phyloP scores from a whole-genome alignment of 2,329 filamentous ascomycete genomes.

The Fusarium oligoseptatum region DNA sequence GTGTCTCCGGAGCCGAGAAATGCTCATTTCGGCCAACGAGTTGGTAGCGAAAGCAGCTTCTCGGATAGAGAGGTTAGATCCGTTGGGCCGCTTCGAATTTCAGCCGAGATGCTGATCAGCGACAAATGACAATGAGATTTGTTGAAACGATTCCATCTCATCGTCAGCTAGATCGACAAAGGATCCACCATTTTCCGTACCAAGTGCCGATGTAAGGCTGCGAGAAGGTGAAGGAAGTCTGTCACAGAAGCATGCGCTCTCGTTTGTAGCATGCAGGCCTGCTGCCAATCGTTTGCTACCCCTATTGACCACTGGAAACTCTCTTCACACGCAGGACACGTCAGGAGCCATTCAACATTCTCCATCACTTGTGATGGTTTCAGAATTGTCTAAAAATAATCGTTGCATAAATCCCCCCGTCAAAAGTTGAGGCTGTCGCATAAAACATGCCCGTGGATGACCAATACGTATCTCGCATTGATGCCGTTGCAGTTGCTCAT shows the following conservation, averaged over 20 bases:
- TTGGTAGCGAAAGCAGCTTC: neutral
- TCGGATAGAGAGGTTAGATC: neutral
- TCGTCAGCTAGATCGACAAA: neutral
- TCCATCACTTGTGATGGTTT: neutral
- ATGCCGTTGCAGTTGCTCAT: conserved; percentile 12
- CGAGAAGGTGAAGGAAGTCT: no score
- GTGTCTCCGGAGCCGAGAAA: neutral
- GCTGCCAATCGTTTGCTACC: neutral
- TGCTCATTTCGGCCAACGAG: neutral
- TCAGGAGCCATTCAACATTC: neutral
- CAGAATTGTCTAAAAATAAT: conserved; percentile 3
- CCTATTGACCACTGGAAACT: neutral
- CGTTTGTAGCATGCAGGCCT: neutral
- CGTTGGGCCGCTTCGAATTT: neutral
- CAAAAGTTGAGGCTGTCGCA: conserved; percentile 3
- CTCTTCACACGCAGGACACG: neutral
- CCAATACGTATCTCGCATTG: neutral
- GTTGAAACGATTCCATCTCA: neutral
- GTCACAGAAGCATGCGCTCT: neutral
- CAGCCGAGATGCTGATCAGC: neutral
- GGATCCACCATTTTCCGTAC: neutral
- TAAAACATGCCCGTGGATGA: neutral
- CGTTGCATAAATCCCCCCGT: neutral
- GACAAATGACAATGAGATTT: neutral
- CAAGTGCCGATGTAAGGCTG: neutral